These are phyloP conservation scores for Nannochloropsis oceanica DNA, from an alignment of 108 stramenopile genomes.

Conservation along the genomic window DNA sequence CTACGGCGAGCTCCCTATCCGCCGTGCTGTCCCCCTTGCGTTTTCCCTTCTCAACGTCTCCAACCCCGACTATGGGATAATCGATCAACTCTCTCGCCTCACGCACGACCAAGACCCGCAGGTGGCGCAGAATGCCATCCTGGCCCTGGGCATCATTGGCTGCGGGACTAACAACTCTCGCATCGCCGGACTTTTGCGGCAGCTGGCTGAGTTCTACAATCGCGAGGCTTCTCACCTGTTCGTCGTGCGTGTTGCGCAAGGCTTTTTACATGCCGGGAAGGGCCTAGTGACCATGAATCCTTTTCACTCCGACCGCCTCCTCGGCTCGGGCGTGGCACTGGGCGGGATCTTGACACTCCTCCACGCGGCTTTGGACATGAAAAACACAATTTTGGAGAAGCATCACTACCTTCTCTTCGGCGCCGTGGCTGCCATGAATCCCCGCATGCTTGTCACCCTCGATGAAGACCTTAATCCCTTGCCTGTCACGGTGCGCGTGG, in stretches of 20 bases:
- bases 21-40: conserved; percentile 89
- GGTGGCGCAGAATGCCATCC: conserved; percentile 81
- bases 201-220: conserved; percentile 88
- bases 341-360: conserved; percentile 78
- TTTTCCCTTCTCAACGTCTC: conserved; percentile 78
- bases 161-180: conserved; percentile 98
- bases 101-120: conserved; percentile 91
- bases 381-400: conserved; percentile 85
- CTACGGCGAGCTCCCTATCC: conserved; percentile 92
- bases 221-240: conserved; percentile 89
- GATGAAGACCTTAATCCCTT: conserved; percentile 65
- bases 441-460: conserved; percentile 95
- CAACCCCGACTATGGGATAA: conserved; percentile 86
- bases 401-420: conserved; percentile 85
- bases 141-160: conserved; percentile 83
- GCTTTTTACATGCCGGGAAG: conserved; percentile 93
- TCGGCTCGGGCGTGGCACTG: conserved; percentile 66
- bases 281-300: conserved; percentile 88
- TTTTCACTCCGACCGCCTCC: conserved; percentile 87
- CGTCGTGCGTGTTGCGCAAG: conserved; percentile 95
- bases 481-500: conserved; percentile 89
- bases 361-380: conserved; percentile 75
- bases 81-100: conserved; percentile 90
- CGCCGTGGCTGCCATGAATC: conserved; percentile 85
- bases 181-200: conserved; percentile 88